Evolutionary conservation across 2,329 filamentous ascomycete genomes (phyloP), one percentile per base, ranked within the genome.

Genomic region (Penicillium glabrum): DNA sequence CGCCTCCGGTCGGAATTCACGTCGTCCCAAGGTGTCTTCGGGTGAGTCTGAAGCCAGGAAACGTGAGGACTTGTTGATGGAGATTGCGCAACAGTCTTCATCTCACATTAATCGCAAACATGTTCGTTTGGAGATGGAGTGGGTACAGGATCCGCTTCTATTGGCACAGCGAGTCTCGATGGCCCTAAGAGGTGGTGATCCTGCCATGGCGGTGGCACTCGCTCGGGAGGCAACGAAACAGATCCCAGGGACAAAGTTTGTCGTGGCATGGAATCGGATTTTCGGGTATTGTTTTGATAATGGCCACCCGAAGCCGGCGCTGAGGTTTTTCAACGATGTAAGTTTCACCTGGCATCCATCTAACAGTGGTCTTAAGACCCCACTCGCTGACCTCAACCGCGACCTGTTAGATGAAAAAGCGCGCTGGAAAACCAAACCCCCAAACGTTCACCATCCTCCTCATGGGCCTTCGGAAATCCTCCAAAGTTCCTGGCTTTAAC

Each of bases 291-390:
- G 85, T 60, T 77, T 97, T 72, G 75, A 82, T 43, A 79, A 85
- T 24, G 79, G 84, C 43, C 81, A 82, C 51, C 73, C 91, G 33
- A 81, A 82, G 58, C 77, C 80, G 21, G 93, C 90, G 19, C 76
- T 96, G 56, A 92, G 89, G 75, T 79, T 91, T n/a, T 97, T 87
- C 77, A 96, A 97, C 73, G 93, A 98, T 73, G 89, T 90, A 73
- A 61, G 80, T 66, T 24, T 33, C 14, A 33, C 45, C 13, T 14
- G 29, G 3, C 33, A 31, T 46, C 45, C 14, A 46, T 39, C 48
- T n/a, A n/a, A 39, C 29, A 5, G 4, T 41, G n/a, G 10, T 46
- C 16, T 27, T 13, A 21, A 37, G 39, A 24, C 39, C 44, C 47
- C 24, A 29, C 29, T 53, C 27, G 14, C 57, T 60, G 27, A 63